Evolutionary conservation across 257 asterid species (phyloP).

Genomic region (Nicotiana benthamiana): DNA sequence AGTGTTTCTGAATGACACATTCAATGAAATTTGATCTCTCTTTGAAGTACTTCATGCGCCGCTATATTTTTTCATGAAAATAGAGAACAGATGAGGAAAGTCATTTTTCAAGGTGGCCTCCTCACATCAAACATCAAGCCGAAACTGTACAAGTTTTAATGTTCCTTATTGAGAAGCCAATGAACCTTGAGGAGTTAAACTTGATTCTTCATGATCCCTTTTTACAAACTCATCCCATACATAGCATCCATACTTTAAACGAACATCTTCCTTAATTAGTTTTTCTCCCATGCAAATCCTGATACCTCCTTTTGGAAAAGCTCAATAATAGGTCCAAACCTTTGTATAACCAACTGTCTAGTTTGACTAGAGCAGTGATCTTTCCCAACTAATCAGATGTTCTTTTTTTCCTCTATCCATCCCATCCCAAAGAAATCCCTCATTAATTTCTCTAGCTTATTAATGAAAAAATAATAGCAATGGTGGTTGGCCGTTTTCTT

Average conservation of each 20-base stretch:
- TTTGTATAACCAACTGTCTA: background rate
- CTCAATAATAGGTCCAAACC: background rate
- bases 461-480: background rate
- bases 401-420: background rate
- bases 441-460: background rate
- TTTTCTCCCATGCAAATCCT: background rate
- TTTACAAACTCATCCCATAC: background rate
- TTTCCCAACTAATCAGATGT: background rate
- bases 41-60: background rate
- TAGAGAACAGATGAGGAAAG: background rate
- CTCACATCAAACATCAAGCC: background rate
- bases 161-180: slow-evolving; percentile 1
- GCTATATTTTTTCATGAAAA: background rate
- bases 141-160: background rate
- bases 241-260: background rate
- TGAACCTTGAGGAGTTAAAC: background rate
- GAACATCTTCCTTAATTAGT: background rate
- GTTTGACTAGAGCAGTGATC: background rate
- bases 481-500: background rate
- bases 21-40: background rate
- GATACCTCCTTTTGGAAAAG: background rate
- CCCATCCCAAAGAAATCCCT: background rate
- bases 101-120: background rate
- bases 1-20: background rate
- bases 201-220: background rate